These are phyloP conservation scores for Penstemon barbatus DNA, from an alignment of 257 asterid species.

Conservation along the genomic window DNA sequence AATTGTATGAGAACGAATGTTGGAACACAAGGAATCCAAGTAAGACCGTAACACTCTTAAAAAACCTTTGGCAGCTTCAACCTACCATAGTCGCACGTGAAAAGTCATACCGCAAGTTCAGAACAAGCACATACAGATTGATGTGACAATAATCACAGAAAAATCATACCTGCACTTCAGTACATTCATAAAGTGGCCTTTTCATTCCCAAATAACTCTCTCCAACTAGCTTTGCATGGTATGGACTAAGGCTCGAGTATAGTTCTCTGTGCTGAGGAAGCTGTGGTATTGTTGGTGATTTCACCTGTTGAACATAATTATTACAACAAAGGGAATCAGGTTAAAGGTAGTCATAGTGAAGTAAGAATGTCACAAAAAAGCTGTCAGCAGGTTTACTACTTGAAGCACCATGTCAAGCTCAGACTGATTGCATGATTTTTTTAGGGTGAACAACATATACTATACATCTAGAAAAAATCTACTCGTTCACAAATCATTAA, in stretches of 20 bases:
- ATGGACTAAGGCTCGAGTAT: constrained; percentile 65
- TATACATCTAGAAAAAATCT: neutral
- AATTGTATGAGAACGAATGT: constrained; percentile 92
- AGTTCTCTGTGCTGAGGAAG: constrained; percentile 82
- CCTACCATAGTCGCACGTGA: constrained; percentile 43
- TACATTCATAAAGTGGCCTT: constrained; percentile 87
- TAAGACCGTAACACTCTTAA: constrained; percentile 66
- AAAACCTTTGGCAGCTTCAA: constrained; percentile 92
- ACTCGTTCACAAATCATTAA: neutral
- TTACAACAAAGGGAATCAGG: constrained; percentile 25
- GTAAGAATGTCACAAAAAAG: neutral
- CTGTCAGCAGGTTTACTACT: constrained; percentile 6
- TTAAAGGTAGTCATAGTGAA: constrained; percentile 21
- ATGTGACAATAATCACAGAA: constrained; percentile 10
- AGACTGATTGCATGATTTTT: neutral
- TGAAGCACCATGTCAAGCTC: constrained; percentile 4
- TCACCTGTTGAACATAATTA: constrained; percentile 53
- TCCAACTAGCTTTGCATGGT: constrained; percentile 87
- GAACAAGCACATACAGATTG: neutral
- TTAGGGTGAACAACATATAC: neutral
- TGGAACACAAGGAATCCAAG: constrained; percentile 81
- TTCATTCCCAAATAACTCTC: constrained; percentile 91
- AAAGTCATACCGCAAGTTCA: constrained; percentile 20
- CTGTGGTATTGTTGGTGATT: constrained; percentile 77
- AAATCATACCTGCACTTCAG: constrained; percentile 67